Evolutionary conservation across 2,329 filamentous ascomycete genomes (phyloP), one percentile per base, ranked within the genome.

Genomic region (Knoxdaviesia capensis): DNA sequence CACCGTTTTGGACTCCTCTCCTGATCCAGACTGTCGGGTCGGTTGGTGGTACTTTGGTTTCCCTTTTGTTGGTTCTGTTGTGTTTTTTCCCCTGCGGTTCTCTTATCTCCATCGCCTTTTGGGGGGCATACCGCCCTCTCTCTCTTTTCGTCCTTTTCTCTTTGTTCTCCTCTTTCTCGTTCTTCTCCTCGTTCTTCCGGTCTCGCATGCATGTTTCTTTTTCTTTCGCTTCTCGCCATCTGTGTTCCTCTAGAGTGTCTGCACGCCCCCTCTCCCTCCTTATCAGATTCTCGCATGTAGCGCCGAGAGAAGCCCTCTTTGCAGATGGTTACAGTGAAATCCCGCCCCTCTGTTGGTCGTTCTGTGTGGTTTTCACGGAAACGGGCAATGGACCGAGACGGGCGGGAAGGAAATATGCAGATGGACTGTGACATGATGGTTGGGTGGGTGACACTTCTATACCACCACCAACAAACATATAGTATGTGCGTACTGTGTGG

Each of bases 61-160:
- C 3, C 9, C 34, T 11, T 9, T 3, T 35, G 34, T 35, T 11
- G 34, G 8, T 35, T 9, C 34, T 11, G 34, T 11, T 11, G 3
- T 11, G 9, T 35, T 35, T 35, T 9, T 11, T 35, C 11, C 34
- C 11, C 34, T 35, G 45, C 44, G 42, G 43, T 45, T 47, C 44
- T 40, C 48, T 49, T 46, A 40, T 40, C 42, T 44, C 43, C 44
- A 39, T 42, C 46, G 39, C 48, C 20, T 20, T 20, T 20, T 20
- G 20, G 20, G 20, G 20, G 20, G 20, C 20, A 20, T 20, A 3
- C 48, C 46, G 44, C 39, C 46, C 46, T 53, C 43, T 46, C 46
- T 46, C 46, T 46, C 46, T 47, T 43, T 48, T 46, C 43, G 41
- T 47, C 44, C n/a, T 41, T 50, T 51, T 50, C 52, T 50, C 49